Conservation (phyloP, 352 stramenopile species). For the Phytophthora multivora region DNA sequence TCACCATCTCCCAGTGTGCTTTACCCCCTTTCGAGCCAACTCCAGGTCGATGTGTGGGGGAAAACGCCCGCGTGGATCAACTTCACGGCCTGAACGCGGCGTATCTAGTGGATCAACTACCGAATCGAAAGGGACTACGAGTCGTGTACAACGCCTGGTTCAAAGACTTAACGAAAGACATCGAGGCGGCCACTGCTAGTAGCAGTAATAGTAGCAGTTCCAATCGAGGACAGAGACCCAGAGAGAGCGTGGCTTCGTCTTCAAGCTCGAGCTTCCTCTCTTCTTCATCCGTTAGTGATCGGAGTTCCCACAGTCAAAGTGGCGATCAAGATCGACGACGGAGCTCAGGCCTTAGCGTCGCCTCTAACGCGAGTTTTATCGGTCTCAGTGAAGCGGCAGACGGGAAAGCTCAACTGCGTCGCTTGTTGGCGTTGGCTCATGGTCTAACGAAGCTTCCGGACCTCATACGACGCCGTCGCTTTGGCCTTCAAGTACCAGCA, state of each 20-base stretch:
- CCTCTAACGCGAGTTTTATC: constrained; percentile 3
- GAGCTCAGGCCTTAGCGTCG: background rate
- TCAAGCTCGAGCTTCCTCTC: background rate
- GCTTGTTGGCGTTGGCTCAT: constrained; percentile 18
- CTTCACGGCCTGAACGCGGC: constrained; percentile 33
- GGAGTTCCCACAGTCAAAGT: constrained; percentile 8
- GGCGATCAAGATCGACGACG: background rate
- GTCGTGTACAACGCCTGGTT: constrained; percentile 40
- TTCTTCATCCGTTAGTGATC: background rate
- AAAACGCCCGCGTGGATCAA: constrained; percentile 33
- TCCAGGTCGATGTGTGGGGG: constrained; percentile 12
- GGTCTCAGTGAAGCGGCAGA: constrained; percentile 19
- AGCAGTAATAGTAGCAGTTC: background rate
- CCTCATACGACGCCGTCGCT: constrained; percentile 19
- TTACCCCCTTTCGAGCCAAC: constrained; percentile 16
- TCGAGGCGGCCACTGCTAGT: background rate
- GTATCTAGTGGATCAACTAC: constrained; percentile 30
- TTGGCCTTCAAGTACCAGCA: constrained; percentile 20
- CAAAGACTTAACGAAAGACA: constrained; percentile 3
- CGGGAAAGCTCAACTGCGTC: constrained; percentile 10
- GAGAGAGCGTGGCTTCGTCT: background rate
- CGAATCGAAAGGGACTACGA: constrained; percentile 19
- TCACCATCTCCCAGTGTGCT: constrained; percentile 26
- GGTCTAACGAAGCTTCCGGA: constrained; percentile 22
- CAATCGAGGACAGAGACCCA: background rate